A percentile compares a stretch with the other conserved stretches of the same genome.
These are phyloP conservation scores for Tetracladium setigerum DNA, from an alignment of 495 filamentous ascomycete species.

Conservation along the genomic window DNA sequence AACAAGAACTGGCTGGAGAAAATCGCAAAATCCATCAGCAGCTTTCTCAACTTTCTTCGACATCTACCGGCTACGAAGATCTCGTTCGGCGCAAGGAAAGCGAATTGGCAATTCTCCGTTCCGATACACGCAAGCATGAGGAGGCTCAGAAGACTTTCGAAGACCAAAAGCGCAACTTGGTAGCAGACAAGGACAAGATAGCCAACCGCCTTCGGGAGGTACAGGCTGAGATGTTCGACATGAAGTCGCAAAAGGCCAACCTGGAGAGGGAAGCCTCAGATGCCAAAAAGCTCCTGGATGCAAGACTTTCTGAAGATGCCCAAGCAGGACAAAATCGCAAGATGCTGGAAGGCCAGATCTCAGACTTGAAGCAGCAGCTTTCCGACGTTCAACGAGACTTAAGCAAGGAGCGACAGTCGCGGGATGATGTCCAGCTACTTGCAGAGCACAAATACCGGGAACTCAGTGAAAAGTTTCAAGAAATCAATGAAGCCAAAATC, in stretches of 20 bases:
- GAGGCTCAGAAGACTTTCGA: conserved; percentile 71
- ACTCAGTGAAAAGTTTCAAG: conserved; percentile 75
- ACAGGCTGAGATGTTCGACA: conserved; percentile 79
- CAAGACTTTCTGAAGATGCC: conserved; percentile 80
- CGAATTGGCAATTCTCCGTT: conserved; percentile 75
- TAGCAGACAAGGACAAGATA: conserved; percentile 71
- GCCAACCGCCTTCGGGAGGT: conserved; percentile 71
- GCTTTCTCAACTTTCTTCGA: conserved; percentile 77
- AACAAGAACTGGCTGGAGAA: conserved; percentile 70
- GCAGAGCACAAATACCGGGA: conserved; percentile 79
- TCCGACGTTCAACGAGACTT: conserved; percentile 82
- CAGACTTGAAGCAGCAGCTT: conserved; percentile 77
- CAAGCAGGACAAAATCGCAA: conserved; percentile 79
- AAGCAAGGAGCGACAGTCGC: conserved; percentile 87
- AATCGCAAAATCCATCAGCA: conserved; percentile 82
- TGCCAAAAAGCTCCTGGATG: conserved; percentile 77
- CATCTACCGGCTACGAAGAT: conserved; percentile 91
- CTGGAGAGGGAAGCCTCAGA: conserved; percentile 85
- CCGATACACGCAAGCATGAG: conserved; percentile 72
- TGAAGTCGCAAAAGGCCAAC: conserved; percentile 73
- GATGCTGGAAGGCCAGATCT: conserved; percentile 79
- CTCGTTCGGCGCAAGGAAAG: conserved; percentile 89
- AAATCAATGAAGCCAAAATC: conserved; percentile 92
- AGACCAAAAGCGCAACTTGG: conserved; percentile 60
- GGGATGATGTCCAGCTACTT: conserved; percentile 89